Conservation (phyloP, 108 stramenopile genomes). For the Pelagomonas calceolata region DNA sequence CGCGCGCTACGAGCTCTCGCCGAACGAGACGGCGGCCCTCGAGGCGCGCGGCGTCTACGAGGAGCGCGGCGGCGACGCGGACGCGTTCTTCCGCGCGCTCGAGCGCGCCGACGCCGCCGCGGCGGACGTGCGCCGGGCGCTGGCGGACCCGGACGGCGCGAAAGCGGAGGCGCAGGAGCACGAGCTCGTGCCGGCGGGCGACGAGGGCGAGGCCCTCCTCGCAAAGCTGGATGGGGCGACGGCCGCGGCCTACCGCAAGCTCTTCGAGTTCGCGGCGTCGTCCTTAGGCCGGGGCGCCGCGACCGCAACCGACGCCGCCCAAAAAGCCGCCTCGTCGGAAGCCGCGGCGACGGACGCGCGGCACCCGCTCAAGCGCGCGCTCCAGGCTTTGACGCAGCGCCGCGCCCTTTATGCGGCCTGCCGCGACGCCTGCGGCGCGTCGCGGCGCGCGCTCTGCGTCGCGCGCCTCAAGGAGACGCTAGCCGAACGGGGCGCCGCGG, state of each 20-base stretch:
- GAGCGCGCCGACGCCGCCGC: not conserved
- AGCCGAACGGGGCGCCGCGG: not conserved
- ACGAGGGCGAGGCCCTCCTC: slow-evolving; percentile 1
- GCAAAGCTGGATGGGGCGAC: slow-evolving; percentile 1
- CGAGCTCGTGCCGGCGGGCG: not conserved
- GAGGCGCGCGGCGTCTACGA: not conserved
- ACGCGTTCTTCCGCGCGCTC: slow-evolving; percentile 11
- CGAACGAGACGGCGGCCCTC: slow-evolving; percentile 1
- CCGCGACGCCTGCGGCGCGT: slow-evolving; percentile 6
- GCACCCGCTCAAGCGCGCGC: not conserved
- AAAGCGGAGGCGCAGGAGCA: not conserved
- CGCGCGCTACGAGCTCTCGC: slow-evolving; percentile 9
- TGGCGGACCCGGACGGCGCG: not conserved
- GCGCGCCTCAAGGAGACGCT: slow-evolving; percentile 5
- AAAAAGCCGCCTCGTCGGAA: too few species aligned
- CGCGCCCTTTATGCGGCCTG: slow-evolving; percentile 4
- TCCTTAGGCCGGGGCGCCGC: not conserved
- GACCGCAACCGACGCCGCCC: too few species aligned
- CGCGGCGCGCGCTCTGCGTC: not conserved
- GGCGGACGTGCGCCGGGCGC: not conserved
- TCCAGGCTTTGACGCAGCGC: not conserved
- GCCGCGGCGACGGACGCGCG: too few species aligned
- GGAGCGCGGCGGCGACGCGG: not conserved
- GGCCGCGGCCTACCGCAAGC: slow-evolving; percentile 5
- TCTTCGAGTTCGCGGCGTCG: not conserved